These are phyloP conservation scores for Furcasterigmium sp. DNA, from an alignment of 2,329 filamentous ascomycete species.

Conservation along the genomic window DNA sequence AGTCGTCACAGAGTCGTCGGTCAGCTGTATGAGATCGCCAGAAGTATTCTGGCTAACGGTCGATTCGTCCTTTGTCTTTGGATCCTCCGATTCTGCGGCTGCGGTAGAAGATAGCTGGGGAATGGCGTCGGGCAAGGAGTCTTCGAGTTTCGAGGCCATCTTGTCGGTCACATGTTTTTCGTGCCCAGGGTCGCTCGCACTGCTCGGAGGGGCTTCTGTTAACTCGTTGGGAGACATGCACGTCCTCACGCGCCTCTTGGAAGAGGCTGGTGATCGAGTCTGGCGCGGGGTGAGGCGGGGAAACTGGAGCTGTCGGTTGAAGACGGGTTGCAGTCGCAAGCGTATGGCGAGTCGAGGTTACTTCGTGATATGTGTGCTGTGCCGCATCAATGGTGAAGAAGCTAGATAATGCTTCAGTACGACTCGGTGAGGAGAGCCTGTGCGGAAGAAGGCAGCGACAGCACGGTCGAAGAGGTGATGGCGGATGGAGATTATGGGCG, in stretches of 20 bases:
- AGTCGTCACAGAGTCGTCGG: constrained; percentile 4
- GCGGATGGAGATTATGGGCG: no score
- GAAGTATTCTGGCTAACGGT: constrained; percentile 8
- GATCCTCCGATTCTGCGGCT: not conserved
- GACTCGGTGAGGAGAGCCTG: no score
- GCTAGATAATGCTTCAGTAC: no score
- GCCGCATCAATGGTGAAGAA: no score
- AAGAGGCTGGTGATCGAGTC: not conserved
- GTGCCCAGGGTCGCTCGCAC: constrained; percentile 5
- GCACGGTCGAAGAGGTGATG: no score
- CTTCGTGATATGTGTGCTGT: no score
- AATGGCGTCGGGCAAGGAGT: not conserved
- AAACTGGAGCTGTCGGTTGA: not conserved
- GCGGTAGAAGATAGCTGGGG: not conserved
- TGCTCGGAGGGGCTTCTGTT: constrained; percentile 6
- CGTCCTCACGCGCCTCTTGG: constrained; percentile 3
- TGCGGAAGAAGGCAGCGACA: no score
- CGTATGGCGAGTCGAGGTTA: no score
- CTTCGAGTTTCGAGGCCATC: constrained; percentile 11
- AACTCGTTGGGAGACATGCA: constrained; percentile 12
- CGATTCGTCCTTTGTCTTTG: constrained; percentile 1
- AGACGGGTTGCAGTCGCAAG: not conserved
- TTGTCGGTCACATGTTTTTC: not conserved
- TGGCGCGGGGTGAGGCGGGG: not conserved
- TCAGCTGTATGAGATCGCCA: constrained; percentile 11